phyloP scores from a whole-genome alignment of 768 basidiomycete species.

The Grammothele lineata region DNA sequence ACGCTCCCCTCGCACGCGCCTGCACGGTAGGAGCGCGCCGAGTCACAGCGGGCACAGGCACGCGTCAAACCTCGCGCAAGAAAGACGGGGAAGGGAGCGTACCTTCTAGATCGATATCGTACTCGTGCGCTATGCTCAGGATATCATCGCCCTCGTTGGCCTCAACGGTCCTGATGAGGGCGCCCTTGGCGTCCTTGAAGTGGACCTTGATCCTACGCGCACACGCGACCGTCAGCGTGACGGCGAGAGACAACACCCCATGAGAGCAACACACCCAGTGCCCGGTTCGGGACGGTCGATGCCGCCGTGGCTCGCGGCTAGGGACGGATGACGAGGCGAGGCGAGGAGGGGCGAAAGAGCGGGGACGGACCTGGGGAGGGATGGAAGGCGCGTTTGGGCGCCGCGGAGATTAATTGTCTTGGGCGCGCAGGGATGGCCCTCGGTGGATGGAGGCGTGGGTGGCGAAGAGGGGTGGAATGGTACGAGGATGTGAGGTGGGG shows the following conservation, averaged over 20 bases:
- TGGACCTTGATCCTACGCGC: slow-evolving; percentile 73
- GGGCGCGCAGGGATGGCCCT: no score
- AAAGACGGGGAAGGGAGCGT: slow-evolving; percentile 18
- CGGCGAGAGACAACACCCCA: no score
- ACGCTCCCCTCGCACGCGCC: slow-evolving; percentile 97
- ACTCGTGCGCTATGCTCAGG: slow-evolving; percentile 86
- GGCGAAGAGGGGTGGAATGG: no score
- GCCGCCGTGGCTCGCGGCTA: neutral
- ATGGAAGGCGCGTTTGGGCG: neutral
- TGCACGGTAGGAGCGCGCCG: slow-evolving; percentile 28
- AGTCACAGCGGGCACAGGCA: no score
- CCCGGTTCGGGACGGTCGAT: slow-evolving; percentile 36
- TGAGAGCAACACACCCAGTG: slow-evolving; percentile 50
- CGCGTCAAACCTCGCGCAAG: no score
- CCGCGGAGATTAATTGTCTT: neutral
- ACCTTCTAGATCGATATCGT: slow-evolving; percentile 97
- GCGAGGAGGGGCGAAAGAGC: neutral
- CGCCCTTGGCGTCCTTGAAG: slow-evolving; percentile 87
- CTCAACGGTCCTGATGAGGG: slow-evolving; percentile 80
- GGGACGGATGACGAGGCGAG: no score
- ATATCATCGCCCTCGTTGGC: slow-evolving; percentile 94
- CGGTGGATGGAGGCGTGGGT: no score
- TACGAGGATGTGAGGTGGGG: no score
- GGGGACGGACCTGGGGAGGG: neutral
- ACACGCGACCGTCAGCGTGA: neutral